Base-by-base conservation (phyloP, 176 grass and related monocot species). In the Aegilops longissima region DNA sequence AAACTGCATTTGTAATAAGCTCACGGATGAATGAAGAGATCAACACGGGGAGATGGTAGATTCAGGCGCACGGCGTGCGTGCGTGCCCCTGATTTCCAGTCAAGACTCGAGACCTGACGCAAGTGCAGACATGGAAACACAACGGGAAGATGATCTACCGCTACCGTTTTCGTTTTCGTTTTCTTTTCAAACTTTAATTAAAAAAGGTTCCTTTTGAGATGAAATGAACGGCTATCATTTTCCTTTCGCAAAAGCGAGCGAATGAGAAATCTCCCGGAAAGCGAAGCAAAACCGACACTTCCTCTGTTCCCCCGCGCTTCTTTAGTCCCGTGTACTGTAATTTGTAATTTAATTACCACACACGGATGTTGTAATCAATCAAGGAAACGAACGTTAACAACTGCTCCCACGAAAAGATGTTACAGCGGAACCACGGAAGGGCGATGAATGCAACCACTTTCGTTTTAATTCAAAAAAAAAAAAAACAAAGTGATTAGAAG, bases 101-200 rank as follows among this genome's bases (percentile, higher is more conserved):
- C 80, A 87, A 61, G 35, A 61, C 21, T 64, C 62, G 2, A 6
- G 62, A 31, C 20, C 36, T 66, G 85, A 90, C 74, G 85, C 44
- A 23, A 13, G 42, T 77, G 42, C 40, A 47, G 34, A 42, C 73
- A 83, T 2, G 52, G 6, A 42, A 83, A 58, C 0, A 56, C 10
- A 73, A 27, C 31, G 78, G 23, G 21, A 9, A 21, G 49, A 21
- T 36, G 88, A 1, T 51, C 23, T 29, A 18, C 21, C 34, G 5
- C 34, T 35, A 35, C 27, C 27, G 27, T 27, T 44, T 1, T 8
- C 59, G 1, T 45, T 21, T 6, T 3, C 1, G 36, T 34, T 33
- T 34, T 70, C 12, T 5, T 31, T 2, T 44, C 1, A 3, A 12
- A 0, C 12, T 45, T 44, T 44, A 3, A 44, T 44, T 12, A 11